Conservation (phyloP, 805 yeast species). For the Schwanniomyces sp. region DNA sequence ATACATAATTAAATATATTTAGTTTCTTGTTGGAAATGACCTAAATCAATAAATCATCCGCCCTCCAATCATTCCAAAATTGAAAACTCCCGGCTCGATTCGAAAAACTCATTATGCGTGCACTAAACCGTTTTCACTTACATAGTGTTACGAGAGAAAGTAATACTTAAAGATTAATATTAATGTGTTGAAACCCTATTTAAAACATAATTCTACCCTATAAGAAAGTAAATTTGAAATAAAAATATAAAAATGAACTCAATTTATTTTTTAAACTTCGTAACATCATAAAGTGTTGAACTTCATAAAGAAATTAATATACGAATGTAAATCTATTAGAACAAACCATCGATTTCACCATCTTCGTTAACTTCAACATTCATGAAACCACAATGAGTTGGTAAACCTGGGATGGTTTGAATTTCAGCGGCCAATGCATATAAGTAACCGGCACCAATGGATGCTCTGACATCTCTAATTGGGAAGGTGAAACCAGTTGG, state of each 20-base stretch:
- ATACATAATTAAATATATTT: constrained; percentile 4
- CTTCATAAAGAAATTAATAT: constrained; percentile 6
- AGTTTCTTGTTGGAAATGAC: not conserved
- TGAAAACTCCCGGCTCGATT: not conserved
- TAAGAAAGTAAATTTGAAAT: not conserved
- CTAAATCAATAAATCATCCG: not conserved
- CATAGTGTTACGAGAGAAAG: not conserved
- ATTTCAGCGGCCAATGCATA: constrained; percentile 85
- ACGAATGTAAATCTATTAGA: constrained; percentile 28
- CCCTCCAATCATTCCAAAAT: not conserved
- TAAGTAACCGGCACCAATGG: constrained; percentile 82
- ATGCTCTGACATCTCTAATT: constrained; percentile 74
- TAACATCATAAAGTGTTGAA: constrained; percentile 22
- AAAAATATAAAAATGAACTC: not conserved
- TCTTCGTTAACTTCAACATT: constrained; percentile 78
- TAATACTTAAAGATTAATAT: not conserved
- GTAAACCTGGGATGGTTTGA: constrained; percentile 83
- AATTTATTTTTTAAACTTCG: constrained; percentile 3
- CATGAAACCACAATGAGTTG: constrained; percentile 85
- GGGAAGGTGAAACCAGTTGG: constrained; percentile 81
- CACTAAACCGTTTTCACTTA: not conserved
- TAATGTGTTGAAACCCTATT: constrained; percentile 2
- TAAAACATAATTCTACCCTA: not conserved
- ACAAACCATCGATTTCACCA: constrained; percentile 81
- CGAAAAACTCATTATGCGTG: constrained; percentile 1